Evolutionary conservation across 140 eudicot genomes (phyloP), one percentile per base, ranked within the genome.

Genomic region (Senecio squalidus): DNA sequence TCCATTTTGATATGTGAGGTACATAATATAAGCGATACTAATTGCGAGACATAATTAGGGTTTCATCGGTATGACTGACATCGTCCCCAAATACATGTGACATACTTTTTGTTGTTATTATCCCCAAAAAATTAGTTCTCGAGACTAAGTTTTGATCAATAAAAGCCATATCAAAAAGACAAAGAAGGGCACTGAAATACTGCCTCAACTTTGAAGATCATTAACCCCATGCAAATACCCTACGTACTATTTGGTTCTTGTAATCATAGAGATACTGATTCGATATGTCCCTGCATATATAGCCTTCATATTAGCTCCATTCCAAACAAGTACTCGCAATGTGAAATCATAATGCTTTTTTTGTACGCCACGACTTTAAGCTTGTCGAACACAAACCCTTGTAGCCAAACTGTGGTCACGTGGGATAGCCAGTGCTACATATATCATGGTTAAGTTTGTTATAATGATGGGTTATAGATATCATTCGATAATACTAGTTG

Each of bases 231-330:
- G 55, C 33, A 47, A 52, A 62, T 40, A 11, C 70, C 24, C 68
- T 62, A 62, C 56, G n/a, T 60, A 41, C 58, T 62, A 16, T 62
- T 70, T 70, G 70, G 64, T 70, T 62, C 51, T 53, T 70, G 51
- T 62, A 62, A 70, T 70, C 57, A 70, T 63, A 70, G 29, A 71
- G 70, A 71, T 71, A 71, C 17, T 62, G 70, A 62, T 70, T 71
- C 76, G 70, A 71, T 71, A 71, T 71, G 76, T 71, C 75, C n/a
- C 65, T 62, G 50, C 70, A 71, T 45, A 52, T 62, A 71, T 44
- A 13, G 55, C 70, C 70, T 71, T 43, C 43, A 62, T 62, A 51
- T 44, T 27, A 54, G 70, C 76, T 62, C 41, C 50, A 14, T 71
- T 62, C 76, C 70, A 62, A 71, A 62, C 58, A 7, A 71, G 67